These are phyloP conservation scores for Heimioporus sp. DNA, from an alignment of 768 basidiomycete genomes.

Conservation along the genomic window DNA sequence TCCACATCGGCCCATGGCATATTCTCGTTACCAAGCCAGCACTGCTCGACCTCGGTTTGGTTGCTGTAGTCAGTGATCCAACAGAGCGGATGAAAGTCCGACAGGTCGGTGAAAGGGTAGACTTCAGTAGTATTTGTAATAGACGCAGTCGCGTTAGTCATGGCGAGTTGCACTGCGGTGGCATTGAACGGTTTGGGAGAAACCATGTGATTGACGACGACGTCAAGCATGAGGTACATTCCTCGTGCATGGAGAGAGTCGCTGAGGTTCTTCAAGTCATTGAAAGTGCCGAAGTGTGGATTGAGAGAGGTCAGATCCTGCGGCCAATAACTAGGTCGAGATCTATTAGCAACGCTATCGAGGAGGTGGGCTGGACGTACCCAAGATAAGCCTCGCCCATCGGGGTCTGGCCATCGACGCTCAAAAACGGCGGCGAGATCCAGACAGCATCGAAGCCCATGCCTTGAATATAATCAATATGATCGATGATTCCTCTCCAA, in stretches of 20 bases:
- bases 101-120: constrained; percentile 33
- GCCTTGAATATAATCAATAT: constrained; percentile 61
- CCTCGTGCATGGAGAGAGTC: constrained; percentile 46
- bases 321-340: constrained; percentile 48
- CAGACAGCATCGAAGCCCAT: constrained; percentile 64
- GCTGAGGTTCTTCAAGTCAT: constrained; percentile 50
- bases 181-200: constrained; percentile 27
- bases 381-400: constrained; percentile 61
- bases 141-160: constrained; percentile 5
- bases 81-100: constrained; percentile 40
- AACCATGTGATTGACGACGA: constrained; percentile 64
- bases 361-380: constrained; percentile 19
- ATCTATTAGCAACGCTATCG: neutral
- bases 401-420: constrained; percentile 45
- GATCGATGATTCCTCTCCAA: constrained; percentile 48
- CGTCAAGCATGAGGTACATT: constrained; percentile 63
- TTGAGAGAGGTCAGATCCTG: constrained; percentile 48
- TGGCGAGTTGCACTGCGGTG: constrained; percentile 23
- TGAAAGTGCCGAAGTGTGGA: constrained; percentile 48
- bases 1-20: constrained; percentile 58
- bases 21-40: constrained; percentile 56
- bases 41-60: constrained; percentile 50
- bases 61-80: constrained; percentile 43
- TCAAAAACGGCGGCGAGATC: constrained; percentile 55
- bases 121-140: constrained; percentile 20